Conservation (phyloP, 208 protist genomes). For the Leishmania tropica region DNA sequence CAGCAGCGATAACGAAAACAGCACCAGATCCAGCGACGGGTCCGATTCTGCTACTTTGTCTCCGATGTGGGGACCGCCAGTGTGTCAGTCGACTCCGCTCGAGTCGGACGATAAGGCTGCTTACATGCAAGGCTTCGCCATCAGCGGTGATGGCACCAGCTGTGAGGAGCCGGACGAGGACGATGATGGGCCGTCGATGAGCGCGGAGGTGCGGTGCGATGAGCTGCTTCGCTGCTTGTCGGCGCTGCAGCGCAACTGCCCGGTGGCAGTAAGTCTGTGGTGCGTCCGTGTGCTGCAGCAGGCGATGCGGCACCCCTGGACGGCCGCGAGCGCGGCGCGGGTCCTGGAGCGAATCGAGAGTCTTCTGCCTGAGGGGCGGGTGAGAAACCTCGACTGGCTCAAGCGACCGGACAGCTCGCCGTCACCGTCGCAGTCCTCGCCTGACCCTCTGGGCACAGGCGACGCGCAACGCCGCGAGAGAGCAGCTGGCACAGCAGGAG, state of each 20-base stretch:
- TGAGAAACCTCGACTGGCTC: not conserved
- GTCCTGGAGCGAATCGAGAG: constrained; percentile 17
- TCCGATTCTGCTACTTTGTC: not conserved
- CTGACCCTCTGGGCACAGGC: not conserved
- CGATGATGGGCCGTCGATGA: constrained; percentile 3
- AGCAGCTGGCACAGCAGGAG: not conserved
- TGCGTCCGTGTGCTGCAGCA: constrained; percentile 28
- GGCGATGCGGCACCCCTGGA: constrained; percentile 18
- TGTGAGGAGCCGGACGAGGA: not conserved
- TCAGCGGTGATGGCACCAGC: not conserved
- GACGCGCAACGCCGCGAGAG: not conserved
- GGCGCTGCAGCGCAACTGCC: constrained; percentile 19
- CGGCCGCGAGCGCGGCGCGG: constrained; percentile 6
- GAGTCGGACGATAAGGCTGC: not conserved
- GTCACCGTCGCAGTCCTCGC: not conserved
- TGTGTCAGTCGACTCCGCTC: not conserved
- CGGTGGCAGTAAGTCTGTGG: constrained; percentile 29
- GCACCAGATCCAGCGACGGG: not conserved
- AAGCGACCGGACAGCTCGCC: not conserved
- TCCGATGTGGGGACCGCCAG: not conserved
- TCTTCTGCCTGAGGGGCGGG: not conserved
- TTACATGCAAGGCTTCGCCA: not conserved
- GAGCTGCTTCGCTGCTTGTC: constrained; percentile 29
- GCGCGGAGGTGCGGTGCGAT: constrained; percentile 22
- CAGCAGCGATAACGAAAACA: constrained; percentile 1